Base-by-base conservation (phyloP, 257 asterid species). In the Handroanthus guayacan region DNA sequence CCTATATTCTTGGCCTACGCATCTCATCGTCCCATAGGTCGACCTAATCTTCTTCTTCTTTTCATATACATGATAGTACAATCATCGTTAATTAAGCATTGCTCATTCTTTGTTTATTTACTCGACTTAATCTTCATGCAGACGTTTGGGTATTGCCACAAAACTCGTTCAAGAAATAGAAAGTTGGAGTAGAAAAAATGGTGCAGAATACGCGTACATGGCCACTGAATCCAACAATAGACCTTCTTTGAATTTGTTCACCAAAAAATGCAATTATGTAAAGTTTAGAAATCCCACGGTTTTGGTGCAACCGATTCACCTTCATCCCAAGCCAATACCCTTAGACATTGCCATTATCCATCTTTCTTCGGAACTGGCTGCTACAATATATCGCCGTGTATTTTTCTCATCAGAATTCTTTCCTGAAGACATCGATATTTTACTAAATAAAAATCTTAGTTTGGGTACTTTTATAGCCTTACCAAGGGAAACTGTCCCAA, bases 401-500 rank as follows among this genome's bases (percentile, higher is more conserved):
- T 54, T 54, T 54, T 54, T 9, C 18, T 5, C 34, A 25, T 54
- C 61, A 18, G 61, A 54, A 9, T 54, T 54, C 17, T 54, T 54
- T 18, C 61, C 61, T 54, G 6, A n/a, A 16, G 61, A 54, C 7
- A 16, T 54, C 61, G 61, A 54, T 16, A 54, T 1, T 54, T 54
- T 54, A 7, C 7, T 54, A 54, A n/a, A 5, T 18, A 54, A 54
- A 18, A 54, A 54, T 4, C 61, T 16, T 31, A 54, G 17, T n/a
- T 54, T 54, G 61, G 61, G 61, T 18, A 54, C 61, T 54, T 54
- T 54, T 31, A 54, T 54, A 31, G 61, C 61, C 31, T 54, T 54
- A 54, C 61, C 61, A 54, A 54, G 17, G 61, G n/a, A 54, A 16
- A 1, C 61, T 10, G 34, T 54, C 1, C 10, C 5, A 6, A 54